phyloP scores from a whole-genome alignment of 2,329 filamentous ascomycete species.

The Pyrenochaeta sp. region DNA sequence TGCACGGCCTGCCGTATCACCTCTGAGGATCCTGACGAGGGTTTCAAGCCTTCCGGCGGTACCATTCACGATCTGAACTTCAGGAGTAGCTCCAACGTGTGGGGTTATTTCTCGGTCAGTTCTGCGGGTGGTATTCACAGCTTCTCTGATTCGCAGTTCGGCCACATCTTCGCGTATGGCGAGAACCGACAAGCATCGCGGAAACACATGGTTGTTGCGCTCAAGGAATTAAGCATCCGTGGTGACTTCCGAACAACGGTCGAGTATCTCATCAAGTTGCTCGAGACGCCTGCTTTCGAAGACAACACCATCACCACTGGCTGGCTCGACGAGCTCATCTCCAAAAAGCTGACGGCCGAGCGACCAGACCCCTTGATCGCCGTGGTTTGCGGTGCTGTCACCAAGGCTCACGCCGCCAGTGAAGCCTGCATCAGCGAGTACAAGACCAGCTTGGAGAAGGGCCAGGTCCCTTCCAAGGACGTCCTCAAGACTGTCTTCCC shows the following conservation, averaged over 20 bases:
- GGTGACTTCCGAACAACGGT: conserved; percentile 99
- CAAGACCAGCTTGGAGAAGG: conserved; percentile 88
- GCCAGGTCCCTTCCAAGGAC: conserved; percentile 95
- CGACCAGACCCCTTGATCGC: conserved; percentile 92
- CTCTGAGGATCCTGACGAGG: conserved; percentile 97
- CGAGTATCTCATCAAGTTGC: conserved; percentile 97
- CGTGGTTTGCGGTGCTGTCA: conserved; percentile 93
- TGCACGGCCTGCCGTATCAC: conserved; percentile 99
- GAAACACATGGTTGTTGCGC: conserved; percentile 98
- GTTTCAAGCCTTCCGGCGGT: conserved; percentile 99
- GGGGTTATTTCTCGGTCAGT: conserved; percentile 99
- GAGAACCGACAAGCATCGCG: conserved; percentile 95
- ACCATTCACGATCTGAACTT: conserved; percentile 99
- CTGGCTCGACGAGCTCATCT: conserved; percentile 98
- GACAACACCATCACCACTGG: conserved; percentile 99
- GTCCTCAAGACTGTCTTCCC: conserved; percentile 97
- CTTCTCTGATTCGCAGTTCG: conserved; percentile 98
- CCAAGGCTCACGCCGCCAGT: conserved; percentile 93
- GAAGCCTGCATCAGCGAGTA: conserved; percentile 90
- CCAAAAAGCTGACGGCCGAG: conserved; percentile 96
- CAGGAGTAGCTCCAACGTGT: conserved; percentile 97
- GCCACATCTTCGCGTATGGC: conserved; percentile 98
- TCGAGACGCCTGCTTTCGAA: conserved; percentile 98
- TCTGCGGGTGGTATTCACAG: conserved; percentile 97
- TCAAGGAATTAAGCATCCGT: conserved; percentile 99